These are phyloP conservation scores for Blastobotrys persicus DNA, from an alignment of 1,139 yeast genomes.

Conservation along the genomic window DNA sequence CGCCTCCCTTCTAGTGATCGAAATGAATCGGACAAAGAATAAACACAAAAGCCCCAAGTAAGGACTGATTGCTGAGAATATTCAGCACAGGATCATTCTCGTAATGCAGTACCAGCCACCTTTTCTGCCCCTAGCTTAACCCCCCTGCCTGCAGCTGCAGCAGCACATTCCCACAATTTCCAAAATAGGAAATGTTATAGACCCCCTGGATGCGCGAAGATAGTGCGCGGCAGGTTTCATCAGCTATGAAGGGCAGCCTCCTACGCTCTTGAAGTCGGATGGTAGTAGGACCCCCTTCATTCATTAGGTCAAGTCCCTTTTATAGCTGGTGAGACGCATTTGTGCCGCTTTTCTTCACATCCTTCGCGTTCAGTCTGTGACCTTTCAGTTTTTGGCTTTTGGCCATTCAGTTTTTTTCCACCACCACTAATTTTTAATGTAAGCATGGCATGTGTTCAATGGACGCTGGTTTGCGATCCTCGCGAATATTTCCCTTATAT, in stretches of 20 bases:
- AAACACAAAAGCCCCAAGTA: too few relatives aligned
- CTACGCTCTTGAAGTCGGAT: neutral
- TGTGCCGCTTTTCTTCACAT: neutral
- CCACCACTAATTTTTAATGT: neutral
- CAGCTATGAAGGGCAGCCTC: neutral
- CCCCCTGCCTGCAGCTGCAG: neutral
- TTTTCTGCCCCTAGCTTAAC: neutral
- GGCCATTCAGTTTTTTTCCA: neutral
- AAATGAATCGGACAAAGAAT: too few relatives aligned
- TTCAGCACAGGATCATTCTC: too few relatives aligned
- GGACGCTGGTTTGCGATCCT: neutral
- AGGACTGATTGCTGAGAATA: too few relatives aligned
- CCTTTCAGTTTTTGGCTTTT: neutral
- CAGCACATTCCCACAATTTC: neutral
- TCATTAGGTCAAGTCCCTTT: neutral
- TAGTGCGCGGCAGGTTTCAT: neutral
- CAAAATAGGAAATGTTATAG: conserved; percentile 1
- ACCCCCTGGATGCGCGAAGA: conserved; percentile 3
- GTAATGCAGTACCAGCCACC: neutral
- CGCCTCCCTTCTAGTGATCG: too few relatives aligned
- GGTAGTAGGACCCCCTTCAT: neutral
- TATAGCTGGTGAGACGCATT: neutral
- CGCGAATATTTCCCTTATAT: neutral
- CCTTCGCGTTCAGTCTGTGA: neutral
- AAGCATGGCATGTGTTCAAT: too few relatives aligned